phyloP scores from a whole-genome alignment of 768 basidiomycete species.

The Boletus pseudopeckii region DNA sequence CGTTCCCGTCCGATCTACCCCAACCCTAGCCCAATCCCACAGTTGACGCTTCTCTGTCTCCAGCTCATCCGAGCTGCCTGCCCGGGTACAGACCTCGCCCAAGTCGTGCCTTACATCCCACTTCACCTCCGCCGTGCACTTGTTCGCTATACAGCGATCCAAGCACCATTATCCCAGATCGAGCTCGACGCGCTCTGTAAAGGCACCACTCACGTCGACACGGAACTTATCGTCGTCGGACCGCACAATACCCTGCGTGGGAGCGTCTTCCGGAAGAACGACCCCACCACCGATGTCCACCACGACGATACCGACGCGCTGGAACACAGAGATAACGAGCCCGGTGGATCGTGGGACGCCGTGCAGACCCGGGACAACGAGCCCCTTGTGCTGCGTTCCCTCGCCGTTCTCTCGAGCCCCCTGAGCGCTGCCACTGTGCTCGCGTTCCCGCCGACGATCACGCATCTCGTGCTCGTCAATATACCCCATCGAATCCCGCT shows the following conservation, averaged over 20 bases:
- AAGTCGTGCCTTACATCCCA: constrained; percentile 51
- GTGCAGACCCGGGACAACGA: constrained; percentile 28
- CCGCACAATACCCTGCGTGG: constrained; percentile 44
- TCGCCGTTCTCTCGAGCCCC: constrained; percentile 49
- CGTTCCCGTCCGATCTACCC: constrained; percentile 14
- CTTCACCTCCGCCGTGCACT: constrained; percentile 57
- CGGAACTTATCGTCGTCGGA: constrained; percentile 65
- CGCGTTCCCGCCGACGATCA: constrained; percentile 61
- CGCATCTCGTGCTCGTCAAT: constrained; percentile 56
- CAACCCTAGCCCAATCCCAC: constrained; percentile 36
- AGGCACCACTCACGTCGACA: constrained; percentile 51
- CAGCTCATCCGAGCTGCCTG: constrained; percentile 41
- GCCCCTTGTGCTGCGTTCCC: constrained; percentile 37
- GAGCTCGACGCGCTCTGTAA: constrained; percentile 51
- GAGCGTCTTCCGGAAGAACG: constrained; percentile 37
- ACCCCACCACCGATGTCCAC: not conserved
- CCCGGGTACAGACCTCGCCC: constrained; percentile 42
- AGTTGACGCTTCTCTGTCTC: constrained; percentile 58
- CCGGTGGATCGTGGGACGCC: constrained; percentile 41
- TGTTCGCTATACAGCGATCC: constrained; percentile 55
- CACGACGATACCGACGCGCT: not conserved
- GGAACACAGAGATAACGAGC: not conserved
- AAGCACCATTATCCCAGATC: constrained; percentile 48
- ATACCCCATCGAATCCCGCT: constrained; percentile 48
- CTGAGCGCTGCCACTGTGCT: constrained; percentile 45